Conservation (phyloP, 495 filamentous ascomycete genomes). For the Trichocladium uniseriatum region DNA sequence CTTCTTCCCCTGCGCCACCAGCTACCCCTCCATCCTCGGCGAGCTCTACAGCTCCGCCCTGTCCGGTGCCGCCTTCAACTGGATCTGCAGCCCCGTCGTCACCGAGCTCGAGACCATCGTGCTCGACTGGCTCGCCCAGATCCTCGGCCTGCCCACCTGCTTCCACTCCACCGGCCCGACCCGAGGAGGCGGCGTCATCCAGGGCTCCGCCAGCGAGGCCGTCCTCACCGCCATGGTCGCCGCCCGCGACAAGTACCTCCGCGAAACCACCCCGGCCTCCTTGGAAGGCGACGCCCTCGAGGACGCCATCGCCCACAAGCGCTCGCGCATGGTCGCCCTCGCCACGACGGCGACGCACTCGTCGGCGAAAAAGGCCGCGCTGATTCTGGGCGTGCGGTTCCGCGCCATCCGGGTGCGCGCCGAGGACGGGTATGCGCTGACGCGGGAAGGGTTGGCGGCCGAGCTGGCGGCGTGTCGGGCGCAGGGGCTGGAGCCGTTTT, state of each 20-base stretch:
- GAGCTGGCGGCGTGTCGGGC: constrained; percentile 51
- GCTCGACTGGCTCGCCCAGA: constrained; percentile 80
- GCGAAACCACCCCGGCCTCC: constrained; percentile 45
- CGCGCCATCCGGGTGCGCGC: constrained; percentile 52
- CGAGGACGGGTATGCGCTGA: constrained; percentile 61
- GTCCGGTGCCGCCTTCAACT: constrained; percentile 89
- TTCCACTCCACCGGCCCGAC: constrained; percentile 68
- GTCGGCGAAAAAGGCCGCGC: constrained; percentile 76
- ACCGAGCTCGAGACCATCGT: constrained; percentile 89
- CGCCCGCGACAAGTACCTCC: constrained; percentile 72
- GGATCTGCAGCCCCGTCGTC: constrained; percentile 90
- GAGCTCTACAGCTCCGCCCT: constrained; percentile 89
- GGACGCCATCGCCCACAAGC: constrained; percentile 53
- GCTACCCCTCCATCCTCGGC: constrained; percentile 81
- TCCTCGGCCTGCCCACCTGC: constrained; percentile 61
- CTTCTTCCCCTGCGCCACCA: constrained; percentile 78
- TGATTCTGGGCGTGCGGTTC: constrained; percentile 75
- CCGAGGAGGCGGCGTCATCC: constrained; percentile 82
- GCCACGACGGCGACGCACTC: constrained; percentile 73
- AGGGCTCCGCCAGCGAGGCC: constrained; percentile 86
- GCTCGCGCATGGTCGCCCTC: constrained; percentile 69
- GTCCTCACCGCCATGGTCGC: constrained; percentile 82
- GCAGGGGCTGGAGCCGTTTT: constrained; percentile 73
- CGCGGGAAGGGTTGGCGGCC: constrained; percentile 48
- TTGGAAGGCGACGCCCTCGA: constrained; percentile 51